Evolutionary conservation across 495 filamentous ascomycete species (phyloP).

Genomic region (Tuber umbilicatum): DNA sequence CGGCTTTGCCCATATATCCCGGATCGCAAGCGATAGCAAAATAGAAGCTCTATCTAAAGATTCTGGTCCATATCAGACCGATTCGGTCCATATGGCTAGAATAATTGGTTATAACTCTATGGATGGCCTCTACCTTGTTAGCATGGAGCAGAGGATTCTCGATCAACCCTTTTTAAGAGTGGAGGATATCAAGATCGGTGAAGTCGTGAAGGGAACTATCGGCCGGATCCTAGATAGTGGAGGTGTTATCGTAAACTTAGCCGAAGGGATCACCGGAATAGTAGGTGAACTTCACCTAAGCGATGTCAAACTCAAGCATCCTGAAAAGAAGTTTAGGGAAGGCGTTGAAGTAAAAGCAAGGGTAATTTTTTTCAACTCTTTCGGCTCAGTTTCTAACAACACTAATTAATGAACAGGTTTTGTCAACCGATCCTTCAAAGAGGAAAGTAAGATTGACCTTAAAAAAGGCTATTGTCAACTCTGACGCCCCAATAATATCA

Average conservation of each 20-base stretch:
- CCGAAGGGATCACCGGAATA: constrained; percentile 77
- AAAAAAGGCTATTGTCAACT: constrained; percentile 91
- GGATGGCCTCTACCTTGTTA: constrained; percentile 79
- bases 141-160: constrained; percentile 70
- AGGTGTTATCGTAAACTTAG: constrained; percentile 71
- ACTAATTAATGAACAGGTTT: constrained; percentile 31
- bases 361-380: constrained; percentile 45
- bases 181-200: constrained; percentile 78
- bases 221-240: constrained; percentile 61
- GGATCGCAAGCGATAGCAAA: constrained; percentile 70
- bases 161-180: constrained; percentile 82
- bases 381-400: constrained; percentile 8
- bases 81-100: constrained; percentile 68
- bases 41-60: constrained; percentile 69
- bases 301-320: constrained; percentile 79
- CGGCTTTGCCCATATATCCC: constrained; percentile 90
- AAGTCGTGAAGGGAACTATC: constrained; percentile 73
- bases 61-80: constrained; percentile 69
- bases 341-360: constrained; percentile 74
- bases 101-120: constrained; percentile 78
- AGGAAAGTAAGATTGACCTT: constrained; percentile 78
- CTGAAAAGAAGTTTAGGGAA: constrained; percentile 90
- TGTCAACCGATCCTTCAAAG: constrained; percentile 70
- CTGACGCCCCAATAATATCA: constrained; percentile 65
- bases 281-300: constrained; percentile 83